These are phyloP conservation scores for Helotiales sp. DNA, from an alignment of 2,329 filamentous ascomycete genomes.

Conservation along the genomic window DNA sequence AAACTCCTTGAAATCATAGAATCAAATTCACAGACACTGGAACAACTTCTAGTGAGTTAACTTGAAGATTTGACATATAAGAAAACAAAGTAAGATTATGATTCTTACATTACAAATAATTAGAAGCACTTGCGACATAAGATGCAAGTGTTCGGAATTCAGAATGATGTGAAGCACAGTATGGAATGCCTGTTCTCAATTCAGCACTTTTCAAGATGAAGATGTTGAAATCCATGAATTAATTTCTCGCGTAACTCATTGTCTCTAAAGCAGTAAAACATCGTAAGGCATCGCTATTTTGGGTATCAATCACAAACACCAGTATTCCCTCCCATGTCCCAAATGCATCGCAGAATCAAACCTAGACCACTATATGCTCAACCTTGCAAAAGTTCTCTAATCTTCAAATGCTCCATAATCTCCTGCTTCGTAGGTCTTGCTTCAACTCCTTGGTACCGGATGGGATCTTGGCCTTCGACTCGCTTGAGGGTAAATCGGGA, in stretches of 20 bases:
- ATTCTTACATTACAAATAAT: no score
- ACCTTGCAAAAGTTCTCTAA: neutral
- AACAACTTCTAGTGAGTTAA: no score
- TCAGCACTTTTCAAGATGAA: neutral
- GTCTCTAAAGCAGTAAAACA: neutral
- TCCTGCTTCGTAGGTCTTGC: slow-evolving; percentile 45
- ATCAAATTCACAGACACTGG: no score
- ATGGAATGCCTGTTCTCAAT: no score
- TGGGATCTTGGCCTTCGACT: slow-evolving; percentile 44
- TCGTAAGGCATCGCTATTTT: neutral
- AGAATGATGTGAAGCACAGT: no score
- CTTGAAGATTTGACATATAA: no score
- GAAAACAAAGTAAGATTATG: no score
- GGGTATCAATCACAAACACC: neutral
- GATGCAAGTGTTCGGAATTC: no score
- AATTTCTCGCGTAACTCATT: neutral
- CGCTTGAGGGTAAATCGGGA: slow-evolving; percentile 50
- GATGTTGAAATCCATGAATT: neutral
- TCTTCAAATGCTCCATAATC: slow-evolving; percentile 13
- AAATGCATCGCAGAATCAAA: no score
- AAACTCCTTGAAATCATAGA: no score
- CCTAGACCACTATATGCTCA: no score
- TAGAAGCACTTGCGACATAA: no score
- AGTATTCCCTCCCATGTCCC: neutral
- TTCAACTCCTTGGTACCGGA: slow-evolving; percentile 44